A percentile compares a stretch with the other conserved stretches of the same genome.
Conservation (phyloP, 306 rosid genomes). For the Fagus sylvatica region DNA sequence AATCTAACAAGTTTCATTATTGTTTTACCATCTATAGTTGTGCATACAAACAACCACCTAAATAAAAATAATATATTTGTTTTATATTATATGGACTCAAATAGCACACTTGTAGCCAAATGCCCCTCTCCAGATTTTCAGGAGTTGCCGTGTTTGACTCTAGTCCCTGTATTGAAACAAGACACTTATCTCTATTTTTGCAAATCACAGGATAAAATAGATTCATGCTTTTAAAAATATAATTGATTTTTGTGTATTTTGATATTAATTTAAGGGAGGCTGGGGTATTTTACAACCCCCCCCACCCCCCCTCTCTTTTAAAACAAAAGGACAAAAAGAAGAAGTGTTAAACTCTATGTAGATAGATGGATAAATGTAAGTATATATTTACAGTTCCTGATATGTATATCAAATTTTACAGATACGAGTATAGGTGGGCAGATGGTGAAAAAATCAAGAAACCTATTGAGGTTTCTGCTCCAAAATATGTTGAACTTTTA, state of each 20-base stretch:
- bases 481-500: slow-evolving; percentile 95
- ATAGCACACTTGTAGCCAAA: background rate
- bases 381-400: background rate
- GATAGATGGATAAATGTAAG: background rate
- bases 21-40: background rate
- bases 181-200: background rate
- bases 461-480: slow-evolving; percentile 99
- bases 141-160: background rate
- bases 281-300: too few species aligned
- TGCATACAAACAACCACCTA: background rate
- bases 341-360: too few species aligned
- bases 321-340: too few species aligned
- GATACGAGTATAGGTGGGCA: slow-evolving; percentile 99
- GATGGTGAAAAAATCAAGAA: slow-evolving; percentile 97
- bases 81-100: background rate
- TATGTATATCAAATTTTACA: slow-evolving; percentile 27
- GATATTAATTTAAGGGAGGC: background rate
- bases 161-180: background rate
- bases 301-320: too few species aligned
- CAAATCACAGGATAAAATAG: background rate
- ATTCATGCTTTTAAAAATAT: background rate
- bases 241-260: background rate
- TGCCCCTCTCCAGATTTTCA: background rate
- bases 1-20: background rate
- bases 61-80: background rate